A percentile compares a stretch with the other conserved stretches of the same genome.
These are phyloP conservation scores for Magnusiomyces magnusii DNA, from an alignment of 1,139 yeast genomes.

Conservation along the genomic window DNA sequence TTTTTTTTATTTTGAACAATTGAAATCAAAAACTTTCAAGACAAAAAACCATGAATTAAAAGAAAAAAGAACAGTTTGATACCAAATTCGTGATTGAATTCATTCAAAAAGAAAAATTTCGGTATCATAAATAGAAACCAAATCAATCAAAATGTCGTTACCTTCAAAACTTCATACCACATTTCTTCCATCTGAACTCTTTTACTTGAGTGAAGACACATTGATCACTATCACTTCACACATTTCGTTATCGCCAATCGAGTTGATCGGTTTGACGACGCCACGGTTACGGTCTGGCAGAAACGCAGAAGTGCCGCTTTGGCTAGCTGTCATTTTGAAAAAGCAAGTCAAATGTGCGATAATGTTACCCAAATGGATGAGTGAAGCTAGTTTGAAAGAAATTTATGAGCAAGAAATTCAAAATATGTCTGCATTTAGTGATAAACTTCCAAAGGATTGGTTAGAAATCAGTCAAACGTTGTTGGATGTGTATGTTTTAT, in stretches of 20 bases:
- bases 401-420: constrained; percentile 63
- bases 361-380: constrained; percentile 86
- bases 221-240: constrained; percentile 65
- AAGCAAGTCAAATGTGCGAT: constrained; percentile 81
- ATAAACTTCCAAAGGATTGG: constrained; percentile 76
- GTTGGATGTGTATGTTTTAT: constrained; percentile 35
- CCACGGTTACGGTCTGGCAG: constrained; percentile 62
- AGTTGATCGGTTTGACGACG: constrained; percentile 48
- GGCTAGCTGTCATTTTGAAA: constrained; percentile 81
- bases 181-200: constrained; percentile 70
- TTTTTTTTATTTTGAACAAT: no score
- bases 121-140: background rate
- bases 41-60: no score
- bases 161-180: constrained; percentile 51
- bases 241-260: constrained; percentile 55
- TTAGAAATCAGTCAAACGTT: constrained; percentile 66
- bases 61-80: background rate
- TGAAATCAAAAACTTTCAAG: no score
- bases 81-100: background rate
- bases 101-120: background rate
- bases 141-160: constrained; percentile 51
- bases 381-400: constrained; percentile 45
- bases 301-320: constrained; percentile 65
- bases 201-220: constrained; percentile 80
- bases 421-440: constrained; percentile 52